Conservation (phyloP, 2,329 filamentous ascomycete species). For the Aspergillus quadricinctus region DNA sequence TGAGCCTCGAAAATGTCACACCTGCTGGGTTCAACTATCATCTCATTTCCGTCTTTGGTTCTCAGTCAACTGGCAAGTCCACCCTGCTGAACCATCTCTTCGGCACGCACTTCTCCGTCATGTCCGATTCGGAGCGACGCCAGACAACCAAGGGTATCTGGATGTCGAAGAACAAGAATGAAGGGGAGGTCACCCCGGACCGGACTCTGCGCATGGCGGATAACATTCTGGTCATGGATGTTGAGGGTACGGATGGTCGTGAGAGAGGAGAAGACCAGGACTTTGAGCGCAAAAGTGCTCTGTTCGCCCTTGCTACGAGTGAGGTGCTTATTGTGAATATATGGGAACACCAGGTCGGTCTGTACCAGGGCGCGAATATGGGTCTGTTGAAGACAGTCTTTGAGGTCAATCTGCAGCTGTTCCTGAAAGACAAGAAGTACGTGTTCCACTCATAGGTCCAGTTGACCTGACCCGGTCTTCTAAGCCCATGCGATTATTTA, state of each 20-base stretch:
- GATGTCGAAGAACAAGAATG: constrained; percentile 94
- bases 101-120: constrained; percentile 92
- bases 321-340: constrained; percentile 98
- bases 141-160: constrained; percentile 99
- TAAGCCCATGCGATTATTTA: constrained; percentile 11
- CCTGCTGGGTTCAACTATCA: constrained; percentile 98
- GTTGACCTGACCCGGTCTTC: too few relatives aligned
- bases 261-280: constrained; percentile 98
- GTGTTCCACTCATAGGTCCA: constrained; percentile 23
- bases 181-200: constrained; percentile 28
- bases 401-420: constrained; percentile 95
- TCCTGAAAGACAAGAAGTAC: constrained; percentile 90
- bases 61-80: constrained; percentile 97
- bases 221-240: constrained; percentile 98
- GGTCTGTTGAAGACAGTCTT: constrained; percentile 97
- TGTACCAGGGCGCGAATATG: constrained; percentile 99
- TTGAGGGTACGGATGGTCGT: constrained; percentile 93
- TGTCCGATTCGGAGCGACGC: constrained; percentile 88
- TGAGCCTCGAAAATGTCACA: constrained; percentile 73
- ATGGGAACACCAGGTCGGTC: constrained; percentile 96
- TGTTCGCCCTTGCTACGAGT: constrained; percentile 95
- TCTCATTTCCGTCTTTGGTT: constrained; percentile 97
- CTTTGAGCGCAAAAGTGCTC: constrained; percentile 95
- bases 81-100: constrained; percentile 95
- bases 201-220: constrained; percentile 71